A percentile compares a stretch with the other conserved stretches of the same genome.
Evolutionary conservation across 768 basidiomycete genomes (phyloP).

Genomic region (Tricholoma sp.): DNA sequence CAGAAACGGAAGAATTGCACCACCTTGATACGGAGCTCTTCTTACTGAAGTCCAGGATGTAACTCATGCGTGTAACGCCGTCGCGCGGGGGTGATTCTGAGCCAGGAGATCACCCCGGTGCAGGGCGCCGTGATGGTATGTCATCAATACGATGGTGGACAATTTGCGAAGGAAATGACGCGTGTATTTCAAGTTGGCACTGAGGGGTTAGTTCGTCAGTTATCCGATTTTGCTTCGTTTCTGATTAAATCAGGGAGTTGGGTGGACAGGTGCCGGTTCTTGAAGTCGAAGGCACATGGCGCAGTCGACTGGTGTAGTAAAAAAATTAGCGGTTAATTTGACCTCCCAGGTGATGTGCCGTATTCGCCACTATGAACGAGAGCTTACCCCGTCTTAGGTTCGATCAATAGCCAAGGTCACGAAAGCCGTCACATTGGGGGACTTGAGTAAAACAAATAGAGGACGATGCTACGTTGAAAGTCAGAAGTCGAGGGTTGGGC

Average conservation of each 20-base stretch:
- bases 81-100: conserved; percentile 70
- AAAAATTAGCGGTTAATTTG: conserved; percentile 73
- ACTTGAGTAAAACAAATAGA: conserved; percentile 85
- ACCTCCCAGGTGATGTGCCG: conserved; percentile 54
- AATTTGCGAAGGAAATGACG: conserved; percentile 90
- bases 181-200: conserved; percentile 78
- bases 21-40: conserved; percentile 45
- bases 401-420: conserved; percentile 90
- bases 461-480: conserved; percentile 82
- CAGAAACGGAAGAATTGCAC: neutral
- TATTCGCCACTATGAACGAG: neutral
- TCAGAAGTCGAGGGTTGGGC: conserved; percentile 85
- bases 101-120: conserved; percentile 74
- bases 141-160: conserved; percentile 65
- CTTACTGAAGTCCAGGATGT: conserved; percentile 79
- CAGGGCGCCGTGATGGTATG: conserved; percentile 77
- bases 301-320: conserved; percentile 76
- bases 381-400: conserved; percentile 49
- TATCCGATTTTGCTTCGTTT: neutral
- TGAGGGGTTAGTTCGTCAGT: neutral
- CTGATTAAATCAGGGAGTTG: conserved; percentile 58
- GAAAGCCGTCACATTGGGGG: conserved; percentile 89
- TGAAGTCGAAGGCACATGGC: conserved; percentile 84
- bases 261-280: conserved; percentile 72
- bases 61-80: conserved; percentile 78